Conservation (phyloP, 305 asterid species). For the Solanum hybrid region DNA sequence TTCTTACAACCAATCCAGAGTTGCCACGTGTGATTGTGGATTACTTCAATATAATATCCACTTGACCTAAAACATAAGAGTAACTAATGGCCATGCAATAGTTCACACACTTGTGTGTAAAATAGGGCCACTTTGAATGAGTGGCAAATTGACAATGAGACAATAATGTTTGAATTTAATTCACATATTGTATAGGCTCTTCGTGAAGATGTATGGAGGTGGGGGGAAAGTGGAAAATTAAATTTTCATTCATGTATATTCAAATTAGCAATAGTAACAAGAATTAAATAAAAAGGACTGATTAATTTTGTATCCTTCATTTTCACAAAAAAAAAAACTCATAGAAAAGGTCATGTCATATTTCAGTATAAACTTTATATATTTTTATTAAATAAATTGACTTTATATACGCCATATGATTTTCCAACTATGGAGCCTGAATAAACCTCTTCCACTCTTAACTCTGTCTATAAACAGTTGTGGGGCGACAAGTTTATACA, state of each 20-base stretch:
- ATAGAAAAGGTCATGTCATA: background rate
- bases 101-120: background rate
- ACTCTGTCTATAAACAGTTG: background rate
- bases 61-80: background rate
- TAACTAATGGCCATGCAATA: background rate
- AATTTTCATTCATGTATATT: background rate
- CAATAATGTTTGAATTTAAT: background rate
- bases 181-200: background rate
- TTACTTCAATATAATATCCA: background rate
- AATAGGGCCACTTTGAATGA: background rate
- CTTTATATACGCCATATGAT: background rate
- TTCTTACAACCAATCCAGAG: background rate
- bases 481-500: background rate
- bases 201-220: background rate
- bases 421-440: background rate
- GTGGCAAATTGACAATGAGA: background rate
- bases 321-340: background rate
- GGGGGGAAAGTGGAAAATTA: background rate
- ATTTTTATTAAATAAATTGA: background rate
- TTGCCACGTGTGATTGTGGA: background rate
- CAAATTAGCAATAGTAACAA: background rate
- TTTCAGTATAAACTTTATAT: background rate
- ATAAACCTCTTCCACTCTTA: background rate
- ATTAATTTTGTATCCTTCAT: background rate
- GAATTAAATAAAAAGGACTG: background rate